A percentile compares a stretch with the other conserved stretches of the same genome.
phyloP scores from a whole-genome alignment of 2,329 filamentous ascomycete species.

The Pyricularia grisea region DNA sequence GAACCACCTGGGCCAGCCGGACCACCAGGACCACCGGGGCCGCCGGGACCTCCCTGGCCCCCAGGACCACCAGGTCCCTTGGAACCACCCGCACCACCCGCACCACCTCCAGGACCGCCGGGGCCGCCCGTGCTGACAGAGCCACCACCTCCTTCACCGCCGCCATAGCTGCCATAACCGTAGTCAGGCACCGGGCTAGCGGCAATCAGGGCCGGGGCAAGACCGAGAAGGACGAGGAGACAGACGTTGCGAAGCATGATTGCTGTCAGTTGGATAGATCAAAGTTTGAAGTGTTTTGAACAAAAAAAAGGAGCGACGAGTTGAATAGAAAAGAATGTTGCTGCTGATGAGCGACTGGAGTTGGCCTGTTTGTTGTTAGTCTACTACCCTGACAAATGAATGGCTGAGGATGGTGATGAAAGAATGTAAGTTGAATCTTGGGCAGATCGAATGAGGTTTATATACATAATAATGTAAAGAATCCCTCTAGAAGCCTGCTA shows the following conservation, averaged over 20 bases:
- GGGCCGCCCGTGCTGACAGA: not conserved
- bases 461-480: not conserved
- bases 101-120: not conserved
- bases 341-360: not conserved
- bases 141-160: not conserved
- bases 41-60: not conserved
- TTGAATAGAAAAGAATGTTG: not conserved
- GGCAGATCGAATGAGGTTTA: not conserved
- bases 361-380: not conserved
- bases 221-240: not conserved
- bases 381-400: not conserved
- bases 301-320: not conserved
- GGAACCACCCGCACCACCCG: not conserved
- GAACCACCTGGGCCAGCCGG: no score
- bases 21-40: not conserved
- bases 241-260: not conserved
- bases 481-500: not conserved
- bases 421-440: not conserved
- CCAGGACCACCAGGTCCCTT: not conserved
- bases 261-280: not conserved
- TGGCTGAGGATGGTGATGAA: not conserved
- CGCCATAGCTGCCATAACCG: not conserved
- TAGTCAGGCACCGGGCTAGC: not conserved
- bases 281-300: not conserved
- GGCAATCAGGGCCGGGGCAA: not conserved